Evolutionary conservation across 768 basidiomycete genomes (phyloP).

Genomic region (Leccinum disarticulatum): DNA sequence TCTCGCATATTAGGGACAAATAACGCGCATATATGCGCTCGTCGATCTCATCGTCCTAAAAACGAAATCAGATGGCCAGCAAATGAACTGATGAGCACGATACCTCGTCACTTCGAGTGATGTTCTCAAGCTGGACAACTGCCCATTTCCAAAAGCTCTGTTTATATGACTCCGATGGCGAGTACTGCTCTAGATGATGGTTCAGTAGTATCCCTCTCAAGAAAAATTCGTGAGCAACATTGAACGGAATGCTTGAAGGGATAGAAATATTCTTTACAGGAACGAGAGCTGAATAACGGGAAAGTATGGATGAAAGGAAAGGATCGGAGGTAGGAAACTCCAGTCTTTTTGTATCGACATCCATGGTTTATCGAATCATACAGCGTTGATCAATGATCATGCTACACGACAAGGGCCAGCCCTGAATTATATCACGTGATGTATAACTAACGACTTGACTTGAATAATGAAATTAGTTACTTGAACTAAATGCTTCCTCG

Average conservation of each 20-base stretch:
- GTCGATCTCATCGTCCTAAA: constrained; percentile 62
- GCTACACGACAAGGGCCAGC: constrained; percentile 3
- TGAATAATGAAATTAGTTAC: constrained; percentile 16
- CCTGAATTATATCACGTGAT: constrained; percentile 29
- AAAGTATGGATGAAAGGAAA: constrained; percentile 44
- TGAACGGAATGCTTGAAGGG: constrained; percentile 39
- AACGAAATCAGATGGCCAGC: constrained; percentile 6
- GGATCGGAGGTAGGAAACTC: background rate
- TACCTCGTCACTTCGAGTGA: constrained; percentile 46
- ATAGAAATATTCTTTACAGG: constrained; percentile 43
- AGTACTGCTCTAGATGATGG: constrained; percentile 53
- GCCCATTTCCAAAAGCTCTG: constrained; percentile 73
- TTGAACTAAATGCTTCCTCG: constrained; percentile 22
- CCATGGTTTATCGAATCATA: too few species aligned
- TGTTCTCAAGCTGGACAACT: constrained; percentile 51
- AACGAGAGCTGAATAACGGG: constrained; percentile 51
- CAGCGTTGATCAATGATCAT: too few species aligned
- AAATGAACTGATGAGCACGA: constrained; percentile 16
- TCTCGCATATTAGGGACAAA: constrained; percentile 45
- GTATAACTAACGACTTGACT: background rate
- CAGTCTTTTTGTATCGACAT: background rate
- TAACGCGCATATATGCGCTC: constrained; percentile 63
- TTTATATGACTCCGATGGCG: constrained; percentile 66
- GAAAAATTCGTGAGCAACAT: constrained; percentile 53
- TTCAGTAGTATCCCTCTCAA: constrained; percentile 51